Conservation (phyloP, 2,329 filamentous ascomycete species). For the Onygenales sp. region DNA sequence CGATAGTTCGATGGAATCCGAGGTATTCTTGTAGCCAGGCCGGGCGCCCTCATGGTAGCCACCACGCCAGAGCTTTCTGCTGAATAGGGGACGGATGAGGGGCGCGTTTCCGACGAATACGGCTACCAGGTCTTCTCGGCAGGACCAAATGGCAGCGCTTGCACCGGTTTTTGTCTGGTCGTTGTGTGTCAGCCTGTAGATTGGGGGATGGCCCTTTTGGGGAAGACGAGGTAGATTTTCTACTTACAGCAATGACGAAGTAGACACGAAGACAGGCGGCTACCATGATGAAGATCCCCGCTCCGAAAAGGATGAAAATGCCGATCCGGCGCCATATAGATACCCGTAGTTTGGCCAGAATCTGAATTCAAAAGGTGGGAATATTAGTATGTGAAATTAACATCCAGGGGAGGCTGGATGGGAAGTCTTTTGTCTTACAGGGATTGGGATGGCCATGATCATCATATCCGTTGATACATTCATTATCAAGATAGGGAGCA, state of each 20-base stretch:
- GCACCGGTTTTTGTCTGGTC: constrained; percentile 1
- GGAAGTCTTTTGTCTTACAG: constrained; percentile 12
- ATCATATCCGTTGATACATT: constrained; percentile 27
- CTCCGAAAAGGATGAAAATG: constrained; percentile 23
- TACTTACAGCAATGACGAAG: constrained; percentile 22
- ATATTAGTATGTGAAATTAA: background rate
- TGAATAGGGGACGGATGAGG: constrained; percentile 21
- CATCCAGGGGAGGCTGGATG: too few relatives aligned
- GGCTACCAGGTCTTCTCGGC: constrained; percentile 30
- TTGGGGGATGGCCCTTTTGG: too few relatives aligned
- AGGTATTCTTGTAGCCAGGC: background rate
- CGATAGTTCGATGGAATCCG: background rate
- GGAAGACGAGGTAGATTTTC: background rate
- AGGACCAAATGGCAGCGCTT: constrained; percentile 28
- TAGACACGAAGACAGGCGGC: constrained; percentile 18
- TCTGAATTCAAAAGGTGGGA: constrained; percentile 10
- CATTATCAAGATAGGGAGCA: constrained; percentile 24
- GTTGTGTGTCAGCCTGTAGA: background rate
- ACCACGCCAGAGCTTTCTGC: background rate
- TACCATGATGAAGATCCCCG: constrained; percentile 26
- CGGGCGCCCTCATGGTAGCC: background rate
- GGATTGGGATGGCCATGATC: constrained; percentile 28
- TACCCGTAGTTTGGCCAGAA: constrained; percentile 20
- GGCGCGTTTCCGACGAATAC: constrained; percentile 30
- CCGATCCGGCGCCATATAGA: constrained; percentile 21